Base-by-base conservation (phyloP, 768 basidiomycete genomes). In the Tricholoma terreum region DNA sequence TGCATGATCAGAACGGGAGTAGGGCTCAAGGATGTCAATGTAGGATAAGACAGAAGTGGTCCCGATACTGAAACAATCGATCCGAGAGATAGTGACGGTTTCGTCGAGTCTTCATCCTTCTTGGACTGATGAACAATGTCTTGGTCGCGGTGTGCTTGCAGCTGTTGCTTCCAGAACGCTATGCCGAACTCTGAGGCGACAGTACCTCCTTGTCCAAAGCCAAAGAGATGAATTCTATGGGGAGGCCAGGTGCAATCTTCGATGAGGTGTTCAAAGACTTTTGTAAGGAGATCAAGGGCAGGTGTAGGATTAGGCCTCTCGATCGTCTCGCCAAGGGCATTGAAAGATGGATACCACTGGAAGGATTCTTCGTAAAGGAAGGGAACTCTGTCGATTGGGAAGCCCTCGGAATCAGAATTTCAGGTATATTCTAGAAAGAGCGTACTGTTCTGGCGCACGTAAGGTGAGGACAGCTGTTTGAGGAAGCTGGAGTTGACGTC, bases 261-360 rank as follows among this genome's bases (percentile, higher is more conserved):
- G 15, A 75, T 75, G 52, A 95, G 81, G 63, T 90, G 78, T 2
- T 75, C 69, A 53, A 92, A 57, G 48, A 86, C 71, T 21, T 73
- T 74, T 11, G 66, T 67, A 33, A 94, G 71, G 35, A 84, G 72
- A 7, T 83, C 75, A 55, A 94, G 75, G 0, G 85, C 86, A 0
- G 80, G 67, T 0, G 86, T 85, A 10, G 93, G 94, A 64, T 96
- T 84, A 1, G 93, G 92, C 8, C 75, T 74, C 4, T 74, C 67
- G 58, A 93, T 77, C 27, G 84, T 72, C 58, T 91, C 90, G 2
- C 94, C 94, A 6, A 94, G 80, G 6, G 71, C 75, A 66, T 92
- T 86, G 69, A 94, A 95, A 43, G 90, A 89, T 10, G 79, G 71
- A 72, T 90, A 95, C 93, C 92, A 95, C 65, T 94, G 89, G 67